Percentiles rank a stretch among this genome's conserved stretches.
These are phyloP conservation scores for Durio zibethinus DNA, from an alignment of 345 rosid genomes.

Conservation along the genomic window DNA sequence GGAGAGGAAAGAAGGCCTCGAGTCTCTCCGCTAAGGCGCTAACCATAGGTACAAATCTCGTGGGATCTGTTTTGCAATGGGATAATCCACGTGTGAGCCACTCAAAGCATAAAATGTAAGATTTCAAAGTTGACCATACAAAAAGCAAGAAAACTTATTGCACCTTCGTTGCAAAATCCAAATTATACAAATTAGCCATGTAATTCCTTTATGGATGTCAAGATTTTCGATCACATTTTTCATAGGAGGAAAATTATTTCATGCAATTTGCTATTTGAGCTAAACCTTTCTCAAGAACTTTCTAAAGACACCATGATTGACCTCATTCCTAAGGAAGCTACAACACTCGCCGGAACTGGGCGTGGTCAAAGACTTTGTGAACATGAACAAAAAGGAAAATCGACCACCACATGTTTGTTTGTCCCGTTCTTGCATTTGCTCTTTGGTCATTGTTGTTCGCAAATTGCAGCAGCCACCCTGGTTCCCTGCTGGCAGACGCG, in stretches of 20 bases:
- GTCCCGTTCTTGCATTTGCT: background rate
- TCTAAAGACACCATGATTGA: background rate
- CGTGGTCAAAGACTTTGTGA: background rate
- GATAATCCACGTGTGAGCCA: slow-evolving; percentile 70
- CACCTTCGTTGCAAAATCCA: background rate
- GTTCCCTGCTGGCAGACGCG: background rate
- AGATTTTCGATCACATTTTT: too few species aligned
- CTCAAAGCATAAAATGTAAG: slow-evolving; percentile 29
- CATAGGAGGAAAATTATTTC: too few species aligned
- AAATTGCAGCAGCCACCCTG: background rate
- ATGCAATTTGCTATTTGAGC: too few species aligned
- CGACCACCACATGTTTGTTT: slow-evolving; percentile 1
- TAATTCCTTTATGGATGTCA: too few species aligned
- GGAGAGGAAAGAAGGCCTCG: slow-evolving; percentile 76
- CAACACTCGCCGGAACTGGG: background rate
- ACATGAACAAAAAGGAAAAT: background rate
- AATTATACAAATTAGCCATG: too few species aligned
- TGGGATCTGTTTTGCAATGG: slow-evolving; percentile 86
- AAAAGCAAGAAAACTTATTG: background rate
- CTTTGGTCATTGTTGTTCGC: background rate
- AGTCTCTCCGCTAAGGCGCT: slow-evolving; percentile 67
- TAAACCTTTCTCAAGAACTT: background rate
- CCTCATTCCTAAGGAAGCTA: background rate
- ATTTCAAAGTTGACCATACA: background rate
- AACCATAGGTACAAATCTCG: slow-evolving; percentile 68